Evolutionary conservation across 495 filamentous ascomycete species (phyloP).

Genomic region (Hyaloscypha finlandica): DNA sequence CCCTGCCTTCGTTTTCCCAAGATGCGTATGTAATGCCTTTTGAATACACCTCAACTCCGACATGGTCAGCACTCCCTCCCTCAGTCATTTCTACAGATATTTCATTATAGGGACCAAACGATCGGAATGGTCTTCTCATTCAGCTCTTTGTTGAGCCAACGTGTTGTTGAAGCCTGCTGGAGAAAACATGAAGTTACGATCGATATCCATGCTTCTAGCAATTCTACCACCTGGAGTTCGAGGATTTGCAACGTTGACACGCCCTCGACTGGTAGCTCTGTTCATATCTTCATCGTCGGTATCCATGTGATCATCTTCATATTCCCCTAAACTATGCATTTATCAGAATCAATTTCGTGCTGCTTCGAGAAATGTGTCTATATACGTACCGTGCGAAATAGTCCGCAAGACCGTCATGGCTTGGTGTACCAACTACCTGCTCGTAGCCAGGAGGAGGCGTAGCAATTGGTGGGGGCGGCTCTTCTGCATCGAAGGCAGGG

Average conservation of each 20-base stretch:
- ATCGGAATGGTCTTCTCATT: neutral
- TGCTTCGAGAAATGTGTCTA: neutral
- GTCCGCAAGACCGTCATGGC: constrained; percentile 80
- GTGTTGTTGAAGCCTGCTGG: constrained; percentile 2
- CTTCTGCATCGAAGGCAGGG: constrained; percentile 85
- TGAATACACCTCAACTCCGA: neutral
- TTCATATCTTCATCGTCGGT: constrained; percentile 40
- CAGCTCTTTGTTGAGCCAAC: neutral
- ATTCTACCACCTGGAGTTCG: constrained; percentile 51
- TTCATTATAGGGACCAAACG: neutral
- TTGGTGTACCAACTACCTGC: constrained; percentile 75
- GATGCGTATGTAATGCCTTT: neutral
- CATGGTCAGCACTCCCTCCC: neutral
- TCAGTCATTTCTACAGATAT: neutral
- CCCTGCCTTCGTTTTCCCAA: constrained; percentile 1
- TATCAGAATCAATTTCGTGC: constrained; percentile 22
- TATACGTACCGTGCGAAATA: constrained; percentile 70
- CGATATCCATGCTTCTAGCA: constrained; percentile 35
- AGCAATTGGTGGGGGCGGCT: constrained; percentile 78
- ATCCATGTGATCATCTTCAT: constrained; percentile 34
- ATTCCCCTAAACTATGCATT: constrained; percentile 18
- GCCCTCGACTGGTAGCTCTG: constrained; percentile 38
- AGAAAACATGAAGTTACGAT: constrained; percentile 33
- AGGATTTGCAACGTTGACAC: constrained; percentile 57
- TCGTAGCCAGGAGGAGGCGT: constrained; percentile 92